Evolutionary conservation across 805 yeast species (phyloP).

Genomic region (Kurtzmaniella cleridarum): DNA sequence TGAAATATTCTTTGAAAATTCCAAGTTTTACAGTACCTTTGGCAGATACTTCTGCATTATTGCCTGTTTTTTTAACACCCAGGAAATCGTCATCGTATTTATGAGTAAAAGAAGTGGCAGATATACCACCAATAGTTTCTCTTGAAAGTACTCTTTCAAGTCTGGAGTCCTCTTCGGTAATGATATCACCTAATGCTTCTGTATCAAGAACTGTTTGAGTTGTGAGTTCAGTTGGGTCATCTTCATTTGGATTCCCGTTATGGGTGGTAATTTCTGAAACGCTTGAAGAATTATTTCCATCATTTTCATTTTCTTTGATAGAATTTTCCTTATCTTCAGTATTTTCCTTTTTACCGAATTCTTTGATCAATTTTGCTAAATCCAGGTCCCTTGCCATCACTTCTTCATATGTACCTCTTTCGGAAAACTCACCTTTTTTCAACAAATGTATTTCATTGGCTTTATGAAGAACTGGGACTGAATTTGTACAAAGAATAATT

Average conservation of each 20-base stretch:
- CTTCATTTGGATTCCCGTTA: constrained; percentile 8
- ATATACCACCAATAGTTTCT: constrained; percentile 17
- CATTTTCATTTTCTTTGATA: constrained; percentile 14
- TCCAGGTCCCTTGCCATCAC: constrained; percentile 36
- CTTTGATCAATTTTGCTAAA: constrained; percentile 26
- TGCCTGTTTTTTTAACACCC: constrained; percentile 27
- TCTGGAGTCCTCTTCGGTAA: constrained; percentile 10
- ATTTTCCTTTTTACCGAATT: constrained; percentile 22
- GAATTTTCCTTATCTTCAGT: constrained; percentile 8
- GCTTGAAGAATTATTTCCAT: constrained; percentile 9
- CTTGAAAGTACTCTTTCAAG: constrained; percentile 13
- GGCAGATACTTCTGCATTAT: constrained; percentile 16
- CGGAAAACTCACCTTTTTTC: constrained; percentile 23
- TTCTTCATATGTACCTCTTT: constrained; percentile 44
- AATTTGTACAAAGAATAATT: constrained; percentile 34
- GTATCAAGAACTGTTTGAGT: constrained; percentile 5
- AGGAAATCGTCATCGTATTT: constrained; percentile 23
- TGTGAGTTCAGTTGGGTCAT: constrained; percentile 19
- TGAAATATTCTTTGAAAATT: constrained; percentile 23
- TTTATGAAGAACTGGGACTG: constrained; percentile 29
- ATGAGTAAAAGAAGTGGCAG: constrained; percentile 31
- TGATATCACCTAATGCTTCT: constrained; percentile 10
- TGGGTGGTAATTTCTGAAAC: constrained; percentile 5
- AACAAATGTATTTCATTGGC: constrained; percentile 30
- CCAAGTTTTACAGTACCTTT: constrained; percentile 25